Evolutionary conservation across 768 basidiomycete species (phyloP).

Genomic region (Boletus reticuloceps): DNA sequence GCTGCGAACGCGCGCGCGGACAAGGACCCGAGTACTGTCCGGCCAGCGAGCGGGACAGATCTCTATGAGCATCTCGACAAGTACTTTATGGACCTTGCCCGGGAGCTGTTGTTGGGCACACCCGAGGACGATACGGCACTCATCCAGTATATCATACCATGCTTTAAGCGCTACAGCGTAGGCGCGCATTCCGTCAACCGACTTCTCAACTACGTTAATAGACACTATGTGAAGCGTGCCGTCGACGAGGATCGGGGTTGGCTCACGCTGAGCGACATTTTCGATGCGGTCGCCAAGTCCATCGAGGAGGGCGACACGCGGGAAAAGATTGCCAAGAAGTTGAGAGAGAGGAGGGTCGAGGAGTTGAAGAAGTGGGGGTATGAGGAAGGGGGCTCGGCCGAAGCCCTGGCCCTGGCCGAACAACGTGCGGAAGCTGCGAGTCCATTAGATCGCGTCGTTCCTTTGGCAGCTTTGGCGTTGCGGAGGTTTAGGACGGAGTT

Average conservation of each 20-base stretch:
- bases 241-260: conserved; percentile 79
- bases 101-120: conserved; percentile 59
- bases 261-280: conserved; percentile 64
- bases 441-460: conserved; percentile 60
- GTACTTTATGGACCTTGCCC: conserved; percentile 61
- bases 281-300: conserved; percentile 57
- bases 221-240: conserved; percentile 73
- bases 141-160: conserved; percentile 67
- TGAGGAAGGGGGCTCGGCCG: conserved; percentile 46
- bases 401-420: conserved; percentile 55
- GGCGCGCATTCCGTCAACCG: conserved; percentile 69
- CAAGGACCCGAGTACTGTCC: conserved; percentile 19
- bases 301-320: conserved; percentile 52
- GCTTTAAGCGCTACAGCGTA: conserved; percentile 66
- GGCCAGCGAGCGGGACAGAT: conserved; percentile 54
- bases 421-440: conserved; percentile 76
- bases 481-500: conserved; percentile 72
- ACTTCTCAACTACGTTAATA: conserved; percentile 69
- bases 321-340: conserved; percentile 54
- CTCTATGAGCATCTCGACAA: conserved; percentile 72
- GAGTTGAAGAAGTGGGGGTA: conserved; percentile 77
- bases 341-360: conserved; percentile 56
- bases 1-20: conserved; percentile 30
- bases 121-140: conserved; percentile 66
- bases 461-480: conserved; percentile 60